Conservation (phyloP, 495 filamentous ascomycete genomes). For the Pyrenopolyporus hunteri region DNA sequence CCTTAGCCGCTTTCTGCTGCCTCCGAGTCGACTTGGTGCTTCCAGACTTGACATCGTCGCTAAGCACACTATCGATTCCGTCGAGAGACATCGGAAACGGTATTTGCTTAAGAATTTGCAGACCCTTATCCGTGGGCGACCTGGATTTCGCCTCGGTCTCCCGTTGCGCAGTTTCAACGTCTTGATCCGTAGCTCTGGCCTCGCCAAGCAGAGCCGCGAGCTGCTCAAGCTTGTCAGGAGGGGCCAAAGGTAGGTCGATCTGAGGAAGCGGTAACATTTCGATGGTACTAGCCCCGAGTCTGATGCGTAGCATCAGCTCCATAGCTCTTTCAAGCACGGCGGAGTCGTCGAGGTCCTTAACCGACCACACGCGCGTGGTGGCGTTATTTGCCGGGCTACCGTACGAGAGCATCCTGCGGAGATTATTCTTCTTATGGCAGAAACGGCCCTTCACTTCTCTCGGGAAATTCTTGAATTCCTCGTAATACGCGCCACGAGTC, state of each 20-base stretch:
- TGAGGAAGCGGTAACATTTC: slow-evolving; percentile 35
- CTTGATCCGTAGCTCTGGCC: background rate
- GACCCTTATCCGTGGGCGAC: background rate
- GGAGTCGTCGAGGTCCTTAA: slow-evolving; percentile 21
- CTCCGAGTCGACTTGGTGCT: too few relatives aligned
- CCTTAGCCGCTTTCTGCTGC: too few relatives aligned
- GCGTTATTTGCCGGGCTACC: background rate
- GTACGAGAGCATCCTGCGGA: slow-evolving; percentile 33
- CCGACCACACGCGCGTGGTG: slow-evolving; percentile 2
- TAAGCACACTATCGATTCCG: too few relatives aligned
- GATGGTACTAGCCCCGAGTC: slow-evolving; percentile 25
- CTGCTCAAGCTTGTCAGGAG: background rate
- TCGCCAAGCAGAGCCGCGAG: slow-evolving; percentile 12
- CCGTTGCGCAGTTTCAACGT: too few relatives aligned
- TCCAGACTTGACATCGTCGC: too few relatives aligned
- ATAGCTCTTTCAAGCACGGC: slow-evolving; percentile 37
- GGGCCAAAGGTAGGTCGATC: slow-evolving; percentile 25
- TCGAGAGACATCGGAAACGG: background rate
- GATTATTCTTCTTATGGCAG: slow-evolving; percentile 34
- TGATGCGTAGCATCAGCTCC: slow-evolving; percentile 37
- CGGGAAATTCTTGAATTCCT: slow-evolving; percentile 26
- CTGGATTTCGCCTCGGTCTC: too few relatives aligned
- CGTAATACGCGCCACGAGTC: slow-evolving; percentile 24
- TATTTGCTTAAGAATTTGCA: background rate
- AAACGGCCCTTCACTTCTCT: slow-evolving; percentile 7